Base-by-base conservation (phyloP, 2,329 filamentous ascomycete genomes). In the Rhinocladiella similis region DNA sequence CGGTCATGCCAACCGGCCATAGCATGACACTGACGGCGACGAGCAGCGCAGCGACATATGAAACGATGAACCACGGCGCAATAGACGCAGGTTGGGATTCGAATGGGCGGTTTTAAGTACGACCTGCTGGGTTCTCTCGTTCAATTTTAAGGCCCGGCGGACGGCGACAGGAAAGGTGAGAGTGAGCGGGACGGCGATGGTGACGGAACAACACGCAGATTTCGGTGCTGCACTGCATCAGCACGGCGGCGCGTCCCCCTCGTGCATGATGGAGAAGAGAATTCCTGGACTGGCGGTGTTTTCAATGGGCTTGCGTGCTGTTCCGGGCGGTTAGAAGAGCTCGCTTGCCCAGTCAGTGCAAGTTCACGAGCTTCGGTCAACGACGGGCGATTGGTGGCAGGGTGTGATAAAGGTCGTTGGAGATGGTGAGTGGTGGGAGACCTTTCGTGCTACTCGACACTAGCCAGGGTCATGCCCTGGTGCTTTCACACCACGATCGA, bases 1-100 rank as follows among this genome's bases (percentile, higher is more conserved):
- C 56, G 59, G 59, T 62, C 59, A 62, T 59, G 59, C 59, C 59
- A 56, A 53, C 42, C 48, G 50, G 59, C 59, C 59, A 62, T 62
- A 56, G 56, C 56, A 57, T 62, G 59, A 56, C 56, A 57, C 36
- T 45, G 54, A 62, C 56, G 53, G 53, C 41, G 56, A 62, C 5
- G 29, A 33, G 29, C 29, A 33, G 48, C 50, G 42, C 59, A 50
- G 59, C 59, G 56, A 59, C 59, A 62, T 59, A 62, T 59, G 59
- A 59, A 59, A 59, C 59, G 49, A 41, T 41, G n/a, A 41, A 41
- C 38, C 38, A 41, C 38, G 19, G 42, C 46, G 55, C 50, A 50
- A 47, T 16, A 45, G 46, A 58, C 51, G 42, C 27, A 46, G 43
- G 47, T 48, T 45, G 45, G 47, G 35, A 46, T 41, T 27, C 25